Evolutionary conservation across 2,329 filamentous ascomycete species (phyloP).

Genomic region (Cercospora zeae-maydis): DNA sequence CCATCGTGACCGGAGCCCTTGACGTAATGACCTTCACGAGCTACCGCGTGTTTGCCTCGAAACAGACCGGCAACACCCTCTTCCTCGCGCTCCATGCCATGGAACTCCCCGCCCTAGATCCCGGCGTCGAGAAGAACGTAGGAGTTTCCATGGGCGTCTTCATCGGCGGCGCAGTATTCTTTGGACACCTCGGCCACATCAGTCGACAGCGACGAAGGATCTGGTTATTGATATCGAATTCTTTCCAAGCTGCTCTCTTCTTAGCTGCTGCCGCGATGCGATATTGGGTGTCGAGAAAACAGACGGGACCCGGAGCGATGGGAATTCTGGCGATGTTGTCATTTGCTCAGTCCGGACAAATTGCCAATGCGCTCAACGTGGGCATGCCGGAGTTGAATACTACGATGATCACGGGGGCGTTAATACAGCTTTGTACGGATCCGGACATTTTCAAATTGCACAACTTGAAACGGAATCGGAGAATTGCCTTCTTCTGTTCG

Average conservation of each 20-base stretch:
- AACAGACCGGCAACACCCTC: conserved; percentile 39
- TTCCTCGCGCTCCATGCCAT: conserved; percentile 27
- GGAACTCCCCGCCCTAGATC: conserved; percentile 14
- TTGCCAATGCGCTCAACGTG: conserved; percentile 27
- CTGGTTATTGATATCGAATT: conserved; percentile 28
- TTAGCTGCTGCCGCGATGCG: conserved; percentile 27
- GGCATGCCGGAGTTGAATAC: conserved; percentile 33
- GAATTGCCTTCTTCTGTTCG: conserved; percentile 24
- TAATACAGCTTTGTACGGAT: conserved; percentile 30
- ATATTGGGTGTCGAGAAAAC: conserved; percentile 17
- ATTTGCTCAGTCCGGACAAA: conserved; percentile 28
- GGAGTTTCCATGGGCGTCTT: conserved; percentile 27
- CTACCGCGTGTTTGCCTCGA: conserved; percentile 31
- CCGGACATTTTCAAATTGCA: conserved; percentile 21
- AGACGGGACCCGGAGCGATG: conserved; percentile 20
- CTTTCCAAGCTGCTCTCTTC: conserved; percentile 26
- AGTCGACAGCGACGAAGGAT: conserved; percentile 26
- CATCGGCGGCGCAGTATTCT: conserved; percentile 27
- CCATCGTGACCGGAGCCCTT: conserved; percentile 29
- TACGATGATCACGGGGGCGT: conserved; percentile 33
- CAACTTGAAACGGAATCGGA: conserved; percentile 27
- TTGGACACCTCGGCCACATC: conserved; percentile 29
- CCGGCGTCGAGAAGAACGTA: conserved; percentile 25
- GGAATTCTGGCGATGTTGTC: conserved; percentile 24
- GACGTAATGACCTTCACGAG: conserved; percentile 33